Evolutionary conservation across 345 rosid species (phyloP).

Genomic region (Bretschneidera sinensis): DNA sequence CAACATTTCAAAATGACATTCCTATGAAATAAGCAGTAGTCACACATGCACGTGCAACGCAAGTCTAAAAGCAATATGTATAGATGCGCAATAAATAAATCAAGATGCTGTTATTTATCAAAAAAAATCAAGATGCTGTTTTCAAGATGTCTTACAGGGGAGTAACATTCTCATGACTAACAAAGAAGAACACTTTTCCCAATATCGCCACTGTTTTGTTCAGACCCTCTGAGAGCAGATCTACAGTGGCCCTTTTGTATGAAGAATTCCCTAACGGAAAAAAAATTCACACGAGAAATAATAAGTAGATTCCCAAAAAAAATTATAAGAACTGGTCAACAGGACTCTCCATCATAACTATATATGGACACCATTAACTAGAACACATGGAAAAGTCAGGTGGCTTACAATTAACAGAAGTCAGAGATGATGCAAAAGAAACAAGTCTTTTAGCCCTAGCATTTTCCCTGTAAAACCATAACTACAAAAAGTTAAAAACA

Average conservation of each 20-base stretch:
- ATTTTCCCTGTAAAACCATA: constrained; percentile 39
- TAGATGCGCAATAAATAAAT: neutral
- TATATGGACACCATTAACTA: neutral
- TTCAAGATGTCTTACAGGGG: constrained; percentile 50
- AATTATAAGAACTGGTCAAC: neutral
- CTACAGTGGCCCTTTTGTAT: constrained; percentile 36
- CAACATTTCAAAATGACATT: neutral
- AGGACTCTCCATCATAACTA: neutral
- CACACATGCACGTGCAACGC: neutral
- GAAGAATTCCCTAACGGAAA: constrained; percentile 37
- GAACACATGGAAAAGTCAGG: constrained; percentile 6
- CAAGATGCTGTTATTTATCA: constrained; percentile 3
- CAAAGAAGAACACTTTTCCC: constrained; percentile 58
- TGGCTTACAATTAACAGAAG: constrained; percentile 41
- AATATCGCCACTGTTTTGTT: constrained; percentile 52
- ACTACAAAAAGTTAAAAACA: constrained; percentile 4
- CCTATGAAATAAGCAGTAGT: neutral
- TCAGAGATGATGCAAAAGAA: constrained; percentile 38
- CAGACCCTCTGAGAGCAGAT: constrained; percentile 50
- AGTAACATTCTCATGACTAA: constrained; percentile 52
- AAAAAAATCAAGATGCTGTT: constrained; percentile 4
- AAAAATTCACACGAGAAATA: constrained; percentile 6
- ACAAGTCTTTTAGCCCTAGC: constrained; percentile 44
- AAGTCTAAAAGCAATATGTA: neutral
- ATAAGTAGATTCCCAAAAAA: constrained; percentile 9